phyloP scores from a whole-genome alignment of 495 filamentous ascomycete genomes.

The Aspergillus affinis region DNA sequence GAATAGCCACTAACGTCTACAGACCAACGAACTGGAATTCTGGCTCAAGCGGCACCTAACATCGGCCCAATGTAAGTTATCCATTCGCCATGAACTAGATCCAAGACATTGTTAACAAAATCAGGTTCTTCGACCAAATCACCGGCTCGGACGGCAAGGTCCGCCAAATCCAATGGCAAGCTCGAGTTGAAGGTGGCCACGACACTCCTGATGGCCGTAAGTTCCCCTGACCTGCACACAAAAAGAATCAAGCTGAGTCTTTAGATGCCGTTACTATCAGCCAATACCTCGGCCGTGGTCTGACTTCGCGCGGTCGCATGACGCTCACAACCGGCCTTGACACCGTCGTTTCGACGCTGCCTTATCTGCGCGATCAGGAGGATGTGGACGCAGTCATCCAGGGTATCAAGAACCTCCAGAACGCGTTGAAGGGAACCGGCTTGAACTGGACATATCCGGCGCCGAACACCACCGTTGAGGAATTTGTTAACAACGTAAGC shows the following conservation, averaged over 20 bases:
- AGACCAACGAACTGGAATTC: conserved; percentile 15
- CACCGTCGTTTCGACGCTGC: conserved; percentile 17
- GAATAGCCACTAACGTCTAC: background rate
- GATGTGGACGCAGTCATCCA: conserved; percentile 19
- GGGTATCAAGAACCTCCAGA: conserved; percentile 9
- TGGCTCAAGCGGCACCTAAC: conserved; percentile 20
- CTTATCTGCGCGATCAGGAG: conserved; percentile 13
- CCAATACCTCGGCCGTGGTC: conserved; percentile 20
- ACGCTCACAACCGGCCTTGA: conserved; percentile 15
- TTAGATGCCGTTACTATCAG: conserved; percentile 15
- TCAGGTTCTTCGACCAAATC: conserved; percentile 22
- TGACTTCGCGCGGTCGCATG: conserved; percentile 17
- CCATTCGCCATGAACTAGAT: background rate
- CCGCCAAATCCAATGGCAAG: conserved; percentile 17
- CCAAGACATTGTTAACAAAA: background rate
- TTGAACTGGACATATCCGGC: conserved; percentile 16
- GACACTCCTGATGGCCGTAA: conserved; percentile 14
- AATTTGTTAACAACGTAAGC: conserved; percentile 11
- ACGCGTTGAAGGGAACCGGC: conserved; percentile 1
- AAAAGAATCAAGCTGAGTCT: background rate
- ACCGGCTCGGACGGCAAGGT: conserved; percentile 11
- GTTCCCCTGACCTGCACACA: background rate
- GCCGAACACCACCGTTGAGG: conserved; percentile 4
- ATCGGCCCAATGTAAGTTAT: conserved; percentile 15
- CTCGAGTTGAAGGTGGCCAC: conserved; percentile 17